Base-by-base conservation (phyloP, 1,284 basidiomycete genomes). In the Cystobasidiaceae sp. region DNA sequence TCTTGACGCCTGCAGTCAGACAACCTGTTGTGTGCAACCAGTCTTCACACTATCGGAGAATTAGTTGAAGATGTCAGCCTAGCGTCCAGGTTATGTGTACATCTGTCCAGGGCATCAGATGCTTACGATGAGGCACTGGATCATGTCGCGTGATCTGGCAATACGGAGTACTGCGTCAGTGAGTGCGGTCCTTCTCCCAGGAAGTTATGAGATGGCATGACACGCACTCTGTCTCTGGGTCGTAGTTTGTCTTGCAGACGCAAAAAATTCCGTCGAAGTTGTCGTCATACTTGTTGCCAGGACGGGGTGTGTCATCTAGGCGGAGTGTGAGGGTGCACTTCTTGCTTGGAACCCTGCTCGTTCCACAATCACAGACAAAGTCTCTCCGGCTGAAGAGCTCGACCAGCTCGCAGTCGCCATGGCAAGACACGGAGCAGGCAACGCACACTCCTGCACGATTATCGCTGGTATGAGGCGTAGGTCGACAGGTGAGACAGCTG, bases 191-290 rank as follows among this genome's bases (percentile, higher is more conserved):
- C n/a, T n/a, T n/a, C n/a, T n/a, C n/a, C n/a, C n/a, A n/a, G n/a
- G n/a, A n/a, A n/a, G n/a, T n/a, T n/a, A n/a, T n/a, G n/a, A n/a
- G n/a, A n/a, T n/a, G n/a, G n/a, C n/a, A n/a, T 17, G 17, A 19
- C 28, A 51, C 65, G 30, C 50, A 67, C 75, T 79, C 78, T 34
- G 72, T 76, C 49, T 76, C 73, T 0, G 78, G 75, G 64, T 79
- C 75, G 68, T 79, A 79, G 15, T 69, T 68, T 59, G 72, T 69
- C 17, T 77, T 72, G 59, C 78, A 79, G 43, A 73, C 71, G 71
- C 78, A 79, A 50, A 79, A 79, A n/a, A 70, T 62, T 27, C 77
- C 77, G 0, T 70, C 68, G 43, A 77, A 78, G 57, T 77, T 77
- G 49, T 70, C 65, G 34, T 73, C 74, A 70, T 79, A 78, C 30